Evolutionary conservation across 768 basidiomycete genomes (phyloP).

Genomic region (Sporobolomyces roseus): DNA sequence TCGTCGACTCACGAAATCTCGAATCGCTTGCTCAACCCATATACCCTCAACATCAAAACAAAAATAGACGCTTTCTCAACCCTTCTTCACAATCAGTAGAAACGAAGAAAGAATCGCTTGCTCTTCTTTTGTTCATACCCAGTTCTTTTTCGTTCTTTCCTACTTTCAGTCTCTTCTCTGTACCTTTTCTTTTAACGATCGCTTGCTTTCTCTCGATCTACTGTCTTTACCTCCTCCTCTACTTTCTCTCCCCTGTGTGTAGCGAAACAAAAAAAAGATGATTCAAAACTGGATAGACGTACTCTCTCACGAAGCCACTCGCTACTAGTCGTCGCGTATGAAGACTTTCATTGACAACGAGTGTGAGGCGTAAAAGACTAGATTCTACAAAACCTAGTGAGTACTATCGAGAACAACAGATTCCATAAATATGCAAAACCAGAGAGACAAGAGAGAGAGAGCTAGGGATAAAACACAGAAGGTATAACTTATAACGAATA

Average conservation of each 20-base stretch:
- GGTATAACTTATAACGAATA: background rate
- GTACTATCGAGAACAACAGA: no score
- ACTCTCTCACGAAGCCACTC: no score
- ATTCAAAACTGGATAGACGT: no score
- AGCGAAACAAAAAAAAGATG: no score
- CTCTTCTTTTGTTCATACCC: background rate
- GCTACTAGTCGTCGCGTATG: no score
- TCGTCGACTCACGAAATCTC: constrained; percentile 1
- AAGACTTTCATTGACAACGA: no score
- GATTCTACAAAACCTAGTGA: no score
- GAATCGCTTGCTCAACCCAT: background rate
- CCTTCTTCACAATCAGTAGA: background rate
- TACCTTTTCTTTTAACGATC: background rate
- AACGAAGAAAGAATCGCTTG: no score
- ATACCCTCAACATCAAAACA: background rate
- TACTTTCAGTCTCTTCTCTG: background rate
- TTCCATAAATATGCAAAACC: background rate
- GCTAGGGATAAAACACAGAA: background rate
- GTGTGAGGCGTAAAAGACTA: no score
- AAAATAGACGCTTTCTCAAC: background rate
- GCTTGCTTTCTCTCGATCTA: background rate
- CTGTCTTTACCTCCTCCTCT: background rate
- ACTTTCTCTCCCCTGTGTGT: no score
- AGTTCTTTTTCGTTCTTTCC: background rate
- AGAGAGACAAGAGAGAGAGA: background rate